Evolutionary conservation across 1,139 yeast species (phyloP), one percentile per base, ranked within the genome.

Genomic region (Geotrichum australiense): DNA sequence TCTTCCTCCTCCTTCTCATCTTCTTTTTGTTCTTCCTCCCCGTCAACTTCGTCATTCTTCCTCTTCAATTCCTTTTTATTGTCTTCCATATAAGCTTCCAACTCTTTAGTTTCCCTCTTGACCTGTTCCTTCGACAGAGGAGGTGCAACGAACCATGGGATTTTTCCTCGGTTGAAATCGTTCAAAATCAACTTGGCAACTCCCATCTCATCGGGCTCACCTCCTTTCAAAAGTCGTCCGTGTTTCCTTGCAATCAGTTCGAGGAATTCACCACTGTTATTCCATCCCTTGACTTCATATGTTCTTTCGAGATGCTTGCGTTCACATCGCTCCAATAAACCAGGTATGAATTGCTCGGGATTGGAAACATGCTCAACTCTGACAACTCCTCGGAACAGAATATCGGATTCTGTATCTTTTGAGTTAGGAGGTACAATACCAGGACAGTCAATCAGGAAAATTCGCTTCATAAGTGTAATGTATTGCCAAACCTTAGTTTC

Each of bases 401-500:
- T 87, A 61, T 91, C 98, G n/a, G 95, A 78, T 59, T 87, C 94
- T 1, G 91, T 66, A 61, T 91, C 98, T 55, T 80, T 86, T 23
- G 77, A 63, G 21, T 94, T 83, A 25, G 98, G 98, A 6, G 98
- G 98, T 5, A 93, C 98, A 59, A 91, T 89, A 65, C 98, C 98
- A 2, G 98, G 98, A 70, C 98, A 91, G 66, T 91, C 98, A 57
- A 91, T 91, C 56, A 91, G 70, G 65, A 87, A 91, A 42, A 91
- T 91, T 54, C 89, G 76, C 71, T 89, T 87, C 96, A 91, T 91
- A 58, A 91, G 71, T 2, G 98, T 89, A 57, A 91, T 87, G 67
- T 91, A 91, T 69, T 91, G 98, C 98, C 98, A 91, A 34, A 91
- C 97, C 65, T 91, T 91, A 35, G 98, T 91, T 62, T 91, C 98